Base-by-base conservation (phyloP, 2,329 filamentous ascomycete species). In the Berkeleyomyces rouxiae region DNA sequence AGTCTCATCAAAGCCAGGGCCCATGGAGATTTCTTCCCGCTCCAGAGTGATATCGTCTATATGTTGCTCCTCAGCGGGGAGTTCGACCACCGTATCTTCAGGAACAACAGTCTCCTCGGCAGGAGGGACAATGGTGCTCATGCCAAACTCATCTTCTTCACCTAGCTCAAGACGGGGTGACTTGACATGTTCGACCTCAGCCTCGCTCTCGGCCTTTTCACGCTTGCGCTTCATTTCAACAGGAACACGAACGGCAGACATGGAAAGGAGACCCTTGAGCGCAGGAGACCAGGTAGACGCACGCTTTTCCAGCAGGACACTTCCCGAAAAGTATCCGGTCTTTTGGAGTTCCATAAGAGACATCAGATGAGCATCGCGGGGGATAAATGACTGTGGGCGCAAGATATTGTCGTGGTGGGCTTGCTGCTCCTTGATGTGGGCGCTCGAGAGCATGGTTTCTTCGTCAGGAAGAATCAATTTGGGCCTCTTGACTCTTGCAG, bases 171-270 rank as follows among this genome's bases (percentile, higher is more conserved):
- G 76, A 58, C 86, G 84, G 62, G 90, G 82, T 58, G 83, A 85
- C 74, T 90, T 88, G 65, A 81, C 78, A 61, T 82, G 79, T 55
- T 87, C 84, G 66, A 79, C 82, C 31, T 86, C 88, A 66, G 93
- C 80, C 69, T 92, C 90, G 53, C 87, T 88, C 66, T 93, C 83
- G 33, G 88, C 90, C 68, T 86, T 90, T 70, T 96, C 90, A 37
- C 93, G 85, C 79, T 99, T 99, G 64, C 93, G 83, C 81, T 97
- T 99, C 62, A 92, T 80, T 65, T 95, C 90, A 64, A 84, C 86
- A 49, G 85, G 81, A 63, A 84, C 84, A 65, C 85, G 85, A 13
- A 95, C 81, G 11, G 88, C 81, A 67, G 95, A 89, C 49, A 96
- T 78, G 1, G 90, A 95, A n/a, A 97, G 77, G 69, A 99, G 83